Conservation (phyloP, 225 moss, liverwort and hornwort species). For the Straminergon stramineum region DNA sequence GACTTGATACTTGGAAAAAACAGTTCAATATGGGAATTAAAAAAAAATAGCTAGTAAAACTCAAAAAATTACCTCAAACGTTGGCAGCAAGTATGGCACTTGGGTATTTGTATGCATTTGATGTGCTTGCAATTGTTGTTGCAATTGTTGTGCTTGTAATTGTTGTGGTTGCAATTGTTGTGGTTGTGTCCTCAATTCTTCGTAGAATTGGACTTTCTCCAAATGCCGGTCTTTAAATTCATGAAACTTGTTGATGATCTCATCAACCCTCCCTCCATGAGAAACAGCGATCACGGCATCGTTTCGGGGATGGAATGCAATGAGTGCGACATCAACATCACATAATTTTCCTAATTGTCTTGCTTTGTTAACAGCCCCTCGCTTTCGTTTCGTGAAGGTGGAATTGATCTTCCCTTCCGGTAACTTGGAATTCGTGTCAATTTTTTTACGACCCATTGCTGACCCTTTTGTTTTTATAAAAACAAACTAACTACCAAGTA, state of each 20-base stretch:
- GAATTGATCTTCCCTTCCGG: background rate
- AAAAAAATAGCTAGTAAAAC: background rate
- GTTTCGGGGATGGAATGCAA: background rate
- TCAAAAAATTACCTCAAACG: background rate
- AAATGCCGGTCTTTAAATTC: background rate
- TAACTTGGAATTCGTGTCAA: background rate
- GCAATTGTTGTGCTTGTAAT: background rate
- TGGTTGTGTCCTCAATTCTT: background rate
- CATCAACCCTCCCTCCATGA: background rate
- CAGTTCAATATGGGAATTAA: fast-evolving
- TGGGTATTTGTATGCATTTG: background rate
- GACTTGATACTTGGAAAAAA: fast-evolving
- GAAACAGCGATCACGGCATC: background rate
- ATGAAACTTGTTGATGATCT: background rate
- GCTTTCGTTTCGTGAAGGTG: background rate
- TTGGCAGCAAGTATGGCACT: background rate
- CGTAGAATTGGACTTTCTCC: fast-evolving
- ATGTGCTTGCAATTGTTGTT: background rate
- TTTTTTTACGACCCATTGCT: background rate
- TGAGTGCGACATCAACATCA: background rate
- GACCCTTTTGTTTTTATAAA: background rate
- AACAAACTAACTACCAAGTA: too few species aligned
- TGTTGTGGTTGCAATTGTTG: background rate
- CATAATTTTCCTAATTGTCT: background rate
- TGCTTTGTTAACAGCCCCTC: background rate